phyloP scores from a whole-genome alignment of 2,329 filamentous ascomycete genomes.

The Aspergillus transmontanensis region DNA sequence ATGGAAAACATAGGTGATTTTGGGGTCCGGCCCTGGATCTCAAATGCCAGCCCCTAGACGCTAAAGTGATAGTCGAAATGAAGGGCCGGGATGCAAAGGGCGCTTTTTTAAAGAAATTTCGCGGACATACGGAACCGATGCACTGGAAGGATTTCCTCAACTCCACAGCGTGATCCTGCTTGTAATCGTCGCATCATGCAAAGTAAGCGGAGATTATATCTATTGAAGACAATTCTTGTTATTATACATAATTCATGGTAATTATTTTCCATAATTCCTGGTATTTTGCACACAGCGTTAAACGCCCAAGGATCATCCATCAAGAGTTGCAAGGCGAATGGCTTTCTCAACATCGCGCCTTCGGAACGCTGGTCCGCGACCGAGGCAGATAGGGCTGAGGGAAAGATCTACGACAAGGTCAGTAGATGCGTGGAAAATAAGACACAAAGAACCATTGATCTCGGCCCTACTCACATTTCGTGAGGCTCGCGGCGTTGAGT shows the following conservation, averaged over 20 bases:
- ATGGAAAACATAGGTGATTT: neutral
- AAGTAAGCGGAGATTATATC: neutral
- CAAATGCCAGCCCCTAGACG: too few relatives aligned
- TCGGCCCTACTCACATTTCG: slow-evolving; percentile 21
- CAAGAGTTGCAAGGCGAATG: slow-evolving; percentile 19
- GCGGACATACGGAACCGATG: neutral
- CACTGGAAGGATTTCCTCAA: neutral
- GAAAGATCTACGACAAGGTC: slow-evolving; percentile 20
- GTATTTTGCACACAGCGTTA: neutral
- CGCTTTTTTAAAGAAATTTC: too few relatives aligned
- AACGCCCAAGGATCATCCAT: slow-evolving; percentile 15
- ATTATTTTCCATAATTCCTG: neutral
- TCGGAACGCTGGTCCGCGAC: slow-evolving; percentile 25
- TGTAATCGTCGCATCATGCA: neutral
- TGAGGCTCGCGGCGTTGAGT: slow-evolving; percentile 19
- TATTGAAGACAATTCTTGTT: neutral
- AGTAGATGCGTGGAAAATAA: slow-evolving; percentile 7
- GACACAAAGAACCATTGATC: neutral
- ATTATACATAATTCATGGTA: neutral
- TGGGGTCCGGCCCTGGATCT: too few relatives aligned
- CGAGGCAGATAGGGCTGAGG: slow-evolving; percentile 22
- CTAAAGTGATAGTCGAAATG: too few relatives aligned
- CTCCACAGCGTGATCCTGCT: neutral
- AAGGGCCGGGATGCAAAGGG: too few relatives aligned
- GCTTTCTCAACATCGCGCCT: slow-evolving; percentile 25